Conservation (phyloP, 768 basidiomycete species). For the Tylopilus sp. region DNA sequence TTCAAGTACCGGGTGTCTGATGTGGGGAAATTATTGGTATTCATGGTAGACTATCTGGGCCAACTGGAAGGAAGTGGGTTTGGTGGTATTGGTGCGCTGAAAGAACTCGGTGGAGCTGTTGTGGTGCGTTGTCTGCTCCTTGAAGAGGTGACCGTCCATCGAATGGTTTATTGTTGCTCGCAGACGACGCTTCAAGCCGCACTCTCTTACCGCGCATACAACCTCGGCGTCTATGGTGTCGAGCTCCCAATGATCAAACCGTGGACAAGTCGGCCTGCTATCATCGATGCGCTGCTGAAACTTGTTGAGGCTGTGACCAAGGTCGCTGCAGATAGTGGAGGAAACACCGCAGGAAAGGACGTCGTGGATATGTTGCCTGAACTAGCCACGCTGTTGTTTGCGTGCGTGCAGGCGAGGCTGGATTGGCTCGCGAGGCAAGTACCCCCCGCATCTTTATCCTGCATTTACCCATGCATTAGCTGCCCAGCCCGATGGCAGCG, state of each 20-base stretch:
- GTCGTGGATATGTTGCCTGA: conserved; percentile 57
- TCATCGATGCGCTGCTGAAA: conserved; percentile 66
- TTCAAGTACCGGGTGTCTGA: conserved; percentile 67
- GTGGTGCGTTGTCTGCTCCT: conserved; percentile 45
- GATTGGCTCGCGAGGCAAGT: conserved; percentile 62
- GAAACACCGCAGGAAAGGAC: conserved; percentile 28
- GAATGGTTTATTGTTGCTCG: background rate
- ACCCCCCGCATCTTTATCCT: background rate
- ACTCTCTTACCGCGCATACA: conserved; percentile 69
- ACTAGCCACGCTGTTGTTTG: conserved; percentile 60
- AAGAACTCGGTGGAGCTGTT: conserved; percentile 45
- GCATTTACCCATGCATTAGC: background rate
- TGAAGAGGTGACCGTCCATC: background rate
- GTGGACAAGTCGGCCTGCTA: conserved; percentile 74
- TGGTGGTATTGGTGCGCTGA: conserved; percentile 24
- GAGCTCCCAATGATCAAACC: conserved; percentile 64
- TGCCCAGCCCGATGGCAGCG: conserved; percentile 41
- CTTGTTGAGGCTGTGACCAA: conserved; percentile 67
- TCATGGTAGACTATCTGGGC: conserved; percentile 40
- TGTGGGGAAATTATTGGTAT: conserved; percentile 64
- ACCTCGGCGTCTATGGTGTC: conserved; percentile 74
- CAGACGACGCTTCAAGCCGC: conserved; percentile 75
- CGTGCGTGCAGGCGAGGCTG: conserved; percentile 63
- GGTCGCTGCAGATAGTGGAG: conserved; percentile 15
- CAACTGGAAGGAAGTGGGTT: conserved; percentile 25